Base-by-base conservation (phyloP, 371 early-diverging fungal species). In the Mucor piriformis region DNA sequence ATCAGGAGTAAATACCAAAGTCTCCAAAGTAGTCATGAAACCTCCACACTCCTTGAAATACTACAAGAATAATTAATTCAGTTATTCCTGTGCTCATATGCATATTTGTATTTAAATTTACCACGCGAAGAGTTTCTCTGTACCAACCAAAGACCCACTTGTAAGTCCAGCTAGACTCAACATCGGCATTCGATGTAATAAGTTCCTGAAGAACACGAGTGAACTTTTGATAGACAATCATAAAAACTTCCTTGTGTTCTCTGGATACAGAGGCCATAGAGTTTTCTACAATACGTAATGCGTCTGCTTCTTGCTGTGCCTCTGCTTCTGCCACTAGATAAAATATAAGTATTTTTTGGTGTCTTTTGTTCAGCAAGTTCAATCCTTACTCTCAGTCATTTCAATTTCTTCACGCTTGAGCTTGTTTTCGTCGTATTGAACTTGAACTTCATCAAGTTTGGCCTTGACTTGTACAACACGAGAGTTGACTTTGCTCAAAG, bases 211-310 rank as follows among this genome's bases (percentile, higher is more conserved):
- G 70, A 8, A 84, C 67, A 13, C 74, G 77, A 2, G 82, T 83
- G 69, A 94, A 93, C 68, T 83, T 83, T 76, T 91, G 87, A 64
- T 91, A 88, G 12, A 91, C 73, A 3, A 74, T 66, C 60, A 94
- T 76, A 50, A 93, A 89, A 4, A 90, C 88, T 61, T 95, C 92
- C 64, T 86, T 89, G 61, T 92, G 89, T 56, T 96, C 97, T 46
- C 86, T 83, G 53, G 74, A 63, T 27, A 93, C 89, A 42, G 77
- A 81, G 27, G 82, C 77, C 35, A 90, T 66, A 6, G 90, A 83
- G 48, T 83, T 80, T 69, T 91, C 88, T 12, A 87, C 67, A 21
- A 78, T 71, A 59, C 80, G 82, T 20, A 88, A 59, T 23, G 77
- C 79, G 50, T 87, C 83, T 3, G 75, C 37, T 42, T 81, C 81